Base-by-base conservation (phyloP, 2,329 filamentous ascomycete genomes). In the Stachybotrys chlorohalonatus region DNA sequence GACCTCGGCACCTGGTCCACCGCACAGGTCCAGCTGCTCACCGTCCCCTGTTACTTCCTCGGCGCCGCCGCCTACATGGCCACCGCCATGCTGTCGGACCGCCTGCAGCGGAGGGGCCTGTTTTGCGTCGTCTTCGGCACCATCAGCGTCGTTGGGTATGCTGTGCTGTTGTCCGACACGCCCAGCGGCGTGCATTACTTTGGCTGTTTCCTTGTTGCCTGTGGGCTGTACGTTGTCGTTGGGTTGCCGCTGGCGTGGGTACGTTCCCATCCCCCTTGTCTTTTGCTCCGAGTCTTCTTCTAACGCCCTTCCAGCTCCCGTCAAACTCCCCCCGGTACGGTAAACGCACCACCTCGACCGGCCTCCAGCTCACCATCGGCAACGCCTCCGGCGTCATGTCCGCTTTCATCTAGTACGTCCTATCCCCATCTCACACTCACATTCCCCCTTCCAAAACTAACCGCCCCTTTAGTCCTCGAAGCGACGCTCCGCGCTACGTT, bases 41-140 rank as follows among this genome's bases (percentile, higher is more conserved):
- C 89, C 0, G 87, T 93, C 50, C 89, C 89, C 0, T 90, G 86
- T 68, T 92, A 92, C 66, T 82, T 83, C 6, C 67, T 90, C 5
- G 89, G 88, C 5, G 87, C 87, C 0, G 75, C 85, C 6, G 81
- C 79, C 0, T 92, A 90, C 66, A 80, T 92, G 66, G 58, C 75
- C 8, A 75, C 83, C 2, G 87, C 87, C 0, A 81, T 78, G 62
- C 68, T 88, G 49, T 89, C 85, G 5, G 89, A 93, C 65, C 77
- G 78, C 54, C 74, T 78, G 58, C 86, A 90, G 68, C 77, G 74
- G 55, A 81, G 89, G 47, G 87, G 80, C 0, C 59, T 89, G 0
- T 88, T 86, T 59, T 79, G 79, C 30, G 78, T 87, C 32, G 65
- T 81, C 11, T 86, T 89, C 60, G 83, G 81, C 7, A 60, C 73